Percentiles rank a stretch among this genome's conserved stretches.
phyloP scores from a whole-genome alignment of 2,329 filamentous ascomycete genomes.

The Truncatella angustata region DNA sequence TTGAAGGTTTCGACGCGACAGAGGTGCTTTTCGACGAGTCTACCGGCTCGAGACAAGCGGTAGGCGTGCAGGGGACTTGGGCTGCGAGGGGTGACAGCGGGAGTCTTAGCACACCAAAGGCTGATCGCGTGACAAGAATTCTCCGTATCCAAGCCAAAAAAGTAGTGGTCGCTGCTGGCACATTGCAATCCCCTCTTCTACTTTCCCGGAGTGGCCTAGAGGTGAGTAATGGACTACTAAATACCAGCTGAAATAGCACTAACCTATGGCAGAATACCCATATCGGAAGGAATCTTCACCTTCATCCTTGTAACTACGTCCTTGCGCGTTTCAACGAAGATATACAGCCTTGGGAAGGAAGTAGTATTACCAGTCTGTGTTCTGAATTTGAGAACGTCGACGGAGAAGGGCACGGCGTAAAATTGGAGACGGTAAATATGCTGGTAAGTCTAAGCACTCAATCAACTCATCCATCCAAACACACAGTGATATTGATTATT shows the following conservation, averaged over 20 bases:
- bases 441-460: conserved; percentile 41
- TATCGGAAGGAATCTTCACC: conserved; percentile 76
- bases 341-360: conserved; percentile 70
- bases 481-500: conserved; percentile 6
- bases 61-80: conserved; percentile 75
- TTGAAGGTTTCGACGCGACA: conserved; percentile 77
- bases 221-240: conserved; percentile 35
- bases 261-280: conserved; percentile 60
- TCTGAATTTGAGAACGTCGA: conserved; percentile 80
- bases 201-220: conserved; percentile 75
- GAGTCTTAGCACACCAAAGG: conserved; percentile 48
- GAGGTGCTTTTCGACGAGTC: conserved; percentile 65
- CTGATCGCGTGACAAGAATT: conserved; percentile 51
- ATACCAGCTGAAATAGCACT: conserved; percentile 12
- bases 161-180: conserved; percentile 75
- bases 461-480: not conserved
- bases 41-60: conserved; percentile 52
- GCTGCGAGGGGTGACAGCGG: conserved; percentile 65
- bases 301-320: conserved; percentile 70
- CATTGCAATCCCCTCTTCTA: conserved; percentile 73
- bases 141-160: conserved; percentile 76
- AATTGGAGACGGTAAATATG: conserved; percentile 77
- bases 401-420: conserved; percentile 74
- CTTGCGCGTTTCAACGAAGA: conserved; percentile 67
- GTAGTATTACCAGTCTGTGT: conserved; percentile 77